Evolutionary conservation across 1,139 yeast species (phyloP).

Genomic region (Pneumocystis jirovecii): DNA sequence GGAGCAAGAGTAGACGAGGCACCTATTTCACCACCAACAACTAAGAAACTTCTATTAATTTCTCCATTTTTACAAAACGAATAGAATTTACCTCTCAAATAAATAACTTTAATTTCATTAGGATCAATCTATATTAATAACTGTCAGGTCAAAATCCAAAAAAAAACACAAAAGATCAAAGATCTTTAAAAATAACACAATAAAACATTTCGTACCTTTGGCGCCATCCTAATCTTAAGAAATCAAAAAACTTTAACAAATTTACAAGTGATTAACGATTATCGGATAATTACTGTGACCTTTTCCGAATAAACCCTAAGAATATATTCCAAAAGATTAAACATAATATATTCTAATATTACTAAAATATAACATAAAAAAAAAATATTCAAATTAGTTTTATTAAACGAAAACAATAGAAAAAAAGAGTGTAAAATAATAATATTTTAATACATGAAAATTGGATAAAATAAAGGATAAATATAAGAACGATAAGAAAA

Average conservation of each 20-base stretch:
- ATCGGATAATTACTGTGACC: neutral
- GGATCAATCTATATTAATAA: conserved; percentile 71
- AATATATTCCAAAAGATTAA: neutral
- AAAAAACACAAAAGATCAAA: neutral
- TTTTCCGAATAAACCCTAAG: neutral
- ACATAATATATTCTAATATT: neutral
- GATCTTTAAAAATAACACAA: neutral
- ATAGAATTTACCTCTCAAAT: conserved; percentile 43
- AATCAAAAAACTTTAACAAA: neutral
- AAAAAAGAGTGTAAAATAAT: neutral
- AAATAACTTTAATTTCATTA: conserved; percentile 92
- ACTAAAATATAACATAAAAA: neutral
- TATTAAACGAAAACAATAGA: neutral
- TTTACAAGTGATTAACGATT: neutral
- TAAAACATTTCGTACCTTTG: neutral
- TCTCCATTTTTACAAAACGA: neutral
- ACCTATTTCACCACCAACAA: conserved; percentile 99
- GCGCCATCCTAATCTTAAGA: neutral
- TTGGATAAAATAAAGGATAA: neutral
- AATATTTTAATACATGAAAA: neutral
- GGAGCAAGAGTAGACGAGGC: conserved; percentile 99
- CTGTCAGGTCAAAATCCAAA: neutral
- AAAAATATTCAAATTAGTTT: neutral
- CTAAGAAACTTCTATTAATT: conserved; percentile 26
- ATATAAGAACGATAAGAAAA: neutral